These are phyloP conservation scores for Mucor racemosus DNA, from an alignment of 371 early-diverging fungal genomes.

Conservation along the genomic window DNA sequence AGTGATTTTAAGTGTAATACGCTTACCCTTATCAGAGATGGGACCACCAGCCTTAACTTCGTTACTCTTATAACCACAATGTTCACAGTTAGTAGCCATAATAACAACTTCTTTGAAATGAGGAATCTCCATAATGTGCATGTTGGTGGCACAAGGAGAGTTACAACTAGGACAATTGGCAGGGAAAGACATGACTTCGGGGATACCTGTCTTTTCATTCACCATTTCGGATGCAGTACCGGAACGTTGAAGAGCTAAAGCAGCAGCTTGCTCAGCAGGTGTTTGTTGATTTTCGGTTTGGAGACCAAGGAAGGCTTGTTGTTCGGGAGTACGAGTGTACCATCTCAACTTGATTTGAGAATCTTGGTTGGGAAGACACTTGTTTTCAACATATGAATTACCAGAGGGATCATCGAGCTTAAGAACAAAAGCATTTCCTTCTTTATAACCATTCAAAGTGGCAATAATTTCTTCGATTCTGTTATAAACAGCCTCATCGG, in stretches of 20 bases:
- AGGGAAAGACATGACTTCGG: constrained; percentile 78
- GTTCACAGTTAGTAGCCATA: constrained; percentile 93
- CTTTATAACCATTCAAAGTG: constrained; percentile 64
- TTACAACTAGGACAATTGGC: constrained; percentile 90
- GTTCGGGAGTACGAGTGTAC: constrained; percentile 80
- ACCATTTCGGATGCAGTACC: constrained; percentile 31
- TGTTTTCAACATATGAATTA: constrained; percentile 90
- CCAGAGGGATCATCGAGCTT: constrained; percentile 91
- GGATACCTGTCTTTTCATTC: constrained; percentile 54
- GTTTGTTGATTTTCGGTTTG: constrained; percentile 59
- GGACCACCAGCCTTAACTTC: constrained; percentile 96
- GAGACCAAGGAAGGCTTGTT: constrained; percentile 80
- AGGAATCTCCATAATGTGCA: constrained; percentile 92
- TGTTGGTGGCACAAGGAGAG: constrained; percentile 84
- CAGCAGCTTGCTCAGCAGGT: constrained; percentile 38
- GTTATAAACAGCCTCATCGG: constrained; percentile 68
- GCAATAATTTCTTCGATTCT: constrained; percentile 77
- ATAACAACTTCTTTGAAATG: constrained; percentile 96
- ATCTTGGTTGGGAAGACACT: constrained; percentile 71
- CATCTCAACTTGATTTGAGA: constrained; percentile 71
- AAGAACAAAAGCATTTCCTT: constrained; percentile 71
- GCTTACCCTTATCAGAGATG: constrained; percentile 77
- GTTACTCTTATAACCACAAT: constrained; percentile 93
- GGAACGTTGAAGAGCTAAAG: constrained; percentile 27
- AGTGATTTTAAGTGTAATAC: constrained; percentile 80